Percentiles rank a stretch among this genome's conserved stretches.
Conservation (phyloP, 2,329 filamentous ascomycete genomes). For the Grosmannia huntii region DNA sequence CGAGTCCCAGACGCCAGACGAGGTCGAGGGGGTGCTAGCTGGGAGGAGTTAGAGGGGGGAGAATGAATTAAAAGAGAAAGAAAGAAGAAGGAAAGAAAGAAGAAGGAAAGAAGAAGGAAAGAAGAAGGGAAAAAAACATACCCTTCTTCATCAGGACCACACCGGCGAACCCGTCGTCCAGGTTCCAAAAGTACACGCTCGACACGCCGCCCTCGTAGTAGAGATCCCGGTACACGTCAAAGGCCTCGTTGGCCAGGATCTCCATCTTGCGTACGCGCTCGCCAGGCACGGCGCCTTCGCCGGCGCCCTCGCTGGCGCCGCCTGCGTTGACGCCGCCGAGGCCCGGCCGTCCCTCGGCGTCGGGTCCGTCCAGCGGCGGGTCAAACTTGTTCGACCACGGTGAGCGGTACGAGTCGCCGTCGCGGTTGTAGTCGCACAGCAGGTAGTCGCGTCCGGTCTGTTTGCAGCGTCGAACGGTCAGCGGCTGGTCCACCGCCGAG, state of each 20-base stretch:
- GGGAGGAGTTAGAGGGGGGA: conserved; percentile 36
- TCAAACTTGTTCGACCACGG: conserved; percentile 99
- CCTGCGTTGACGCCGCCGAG: conserved; percentile 36
- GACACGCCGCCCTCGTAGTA: conserved; percentile 96
- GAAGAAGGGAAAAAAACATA: neutral
- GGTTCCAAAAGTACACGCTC: conserved; percentile 95
- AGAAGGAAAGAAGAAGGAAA: neutral
- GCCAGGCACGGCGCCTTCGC: conserved; percentile 75
- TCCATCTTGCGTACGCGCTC: conserved; percentile 91
- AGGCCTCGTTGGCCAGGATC: conserved; percentile 84
- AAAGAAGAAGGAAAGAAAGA: neutral
- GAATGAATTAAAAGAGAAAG: neutral
- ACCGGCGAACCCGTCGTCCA: conserved; percentile 95
- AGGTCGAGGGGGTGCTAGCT: conserved; percentile 43
- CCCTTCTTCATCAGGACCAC: conserved; percentile 88
- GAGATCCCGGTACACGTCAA: conserved; percentile 91
- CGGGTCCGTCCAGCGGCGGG: conserved; percentile 56
- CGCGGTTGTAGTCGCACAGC: conserved; percentile 98
- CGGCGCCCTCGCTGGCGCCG: conserved; percentile 44
- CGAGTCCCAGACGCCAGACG: conserved; percentile 84
- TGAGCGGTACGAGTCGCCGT: conserved; percentile 92
- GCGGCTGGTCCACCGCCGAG: conserved; percentile 91
- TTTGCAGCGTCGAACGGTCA: conserved; percentile 73
- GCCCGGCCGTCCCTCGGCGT: conserved; percentile 29
- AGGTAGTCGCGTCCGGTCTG: conserved; percentile 91